A percentile compares a stretch with the other conserved stretches of the same genome.
phyloP scores from a whole-genome alignment of 345 rosid genomes.

The Eucalyptus paniculata region DNA sequence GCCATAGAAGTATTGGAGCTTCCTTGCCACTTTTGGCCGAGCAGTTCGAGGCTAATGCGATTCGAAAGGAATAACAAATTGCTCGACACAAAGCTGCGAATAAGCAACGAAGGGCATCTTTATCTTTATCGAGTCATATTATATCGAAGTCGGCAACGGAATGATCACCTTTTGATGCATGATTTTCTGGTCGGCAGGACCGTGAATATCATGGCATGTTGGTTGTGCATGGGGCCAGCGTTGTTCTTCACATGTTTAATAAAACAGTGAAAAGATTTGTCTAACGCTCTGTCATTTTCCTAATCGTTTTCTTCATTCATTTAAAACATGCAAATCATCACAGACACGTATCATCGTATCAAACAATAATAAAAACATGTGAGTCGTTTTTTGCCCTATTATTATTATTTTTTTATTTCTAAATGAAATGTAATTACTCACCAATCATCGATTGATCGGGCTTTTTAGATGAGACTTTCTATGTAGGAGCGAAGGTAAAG shows the following conservation, averaged over 20 bases:
- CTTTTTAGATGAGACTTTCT: neutral
- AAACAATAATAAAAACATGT: neutral
- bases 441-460: neutral
- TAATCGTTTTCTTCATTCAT: neutral
- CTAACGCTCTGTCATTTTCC: rapidly evolving
- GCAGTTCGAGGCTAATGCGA: neutral
- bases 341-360: neutral
- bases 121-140: neutral
- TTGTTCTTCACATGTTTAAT: neutral
- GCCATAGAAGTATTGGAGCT: neutral
- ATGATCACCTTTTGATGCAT: neutral
- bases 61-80: neutral
- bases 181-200: neutral
- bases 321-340: neutral
- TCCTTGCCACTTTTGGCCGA: neutral
- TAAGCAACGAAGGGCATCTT: neutral
- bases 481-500: neutral
- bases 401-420: neutral
- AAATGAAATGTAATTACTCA: neutral
- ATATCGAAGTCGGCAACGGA: neutral
- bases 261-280: neutral
- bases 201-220: neutral
- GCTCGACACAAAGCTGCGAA: neutral
- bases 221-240: neutral
- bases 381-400: neutral